Conservation (phyloP, 192 early-diverging fungal species). For the Ramicandelaber brevisporus region DNA sequence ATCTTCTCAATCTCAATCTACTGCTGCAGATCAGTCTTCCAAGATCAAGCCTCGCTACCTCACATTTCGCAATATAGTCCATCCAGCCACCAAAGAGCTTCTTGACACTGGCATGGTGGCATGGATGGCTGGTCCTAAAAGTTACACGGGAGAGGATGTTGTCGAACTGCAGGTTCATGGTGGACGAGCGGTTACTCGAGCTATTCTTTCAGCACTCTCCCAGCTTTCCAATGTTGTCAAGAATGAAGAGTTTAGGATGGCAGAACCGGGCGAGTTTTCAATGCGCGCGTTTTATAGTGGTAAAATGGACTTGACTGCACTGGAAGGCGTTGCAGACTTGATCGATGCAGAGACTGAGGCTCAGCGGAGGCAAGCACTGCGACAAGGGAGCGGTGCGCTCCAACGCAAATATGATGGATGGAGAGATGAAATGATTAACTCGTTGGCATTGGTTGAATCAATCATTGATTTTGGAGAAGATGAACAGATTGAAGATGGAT, state of each 20-base stretch:
- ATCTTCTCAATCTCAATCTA: conserved; percentile 1
- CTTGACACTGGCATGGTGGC: conserved; percentile 31
- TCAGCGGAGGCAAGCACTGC: conserved; percentile 32
- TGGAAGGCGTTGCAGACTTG: conserved; percentile 47
- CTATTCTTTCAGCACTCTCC: conserved; percentile 24
- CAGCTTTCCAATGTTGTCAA: conserved; percentile 5
- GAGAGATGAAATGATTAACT: conserved; percentile 24
- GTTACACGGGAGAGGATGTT: conserved; percentile 51
- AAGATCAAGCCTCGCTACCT: too few relatives aligned
- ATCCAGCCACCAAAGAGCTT: conserved; percentile 12
- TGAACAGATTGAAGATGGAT: conserved; percentile 48
- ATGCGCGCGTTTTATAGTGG: conserved; percentile 43
- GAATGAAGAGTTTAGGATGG: conserved; percentile 44
- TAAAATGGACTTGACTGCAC: conserved; percentile 40
- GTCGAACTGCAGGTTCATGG: conserved; percentile 55
- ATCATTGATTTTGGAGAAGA: conserved; percentile 59
- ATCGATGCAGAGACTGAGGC: conserved; percentile 58
- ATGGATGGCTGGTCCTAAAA: conserved; percentile 23
- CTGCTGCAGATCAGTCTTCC: conserved; percentile 6
- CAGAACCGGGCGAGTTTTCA: conserved; percentile 51
- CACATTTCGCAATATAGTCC: too few relatives aligned
- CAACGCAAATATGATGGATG: conserved; percentile 30
- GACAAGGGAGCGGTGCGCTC: conserved; percentile 43
- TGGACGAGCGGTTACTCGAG: conserved; percentile 33
- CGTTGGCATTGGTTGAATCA: conserved; percentile 37